A percentile compares a stretch with the other conserved stretches of the same genome.
Evolutionary conservation across 768 basidiomycete genomes (phyloP).

Genomic region (Trametes maxima): DNA sequence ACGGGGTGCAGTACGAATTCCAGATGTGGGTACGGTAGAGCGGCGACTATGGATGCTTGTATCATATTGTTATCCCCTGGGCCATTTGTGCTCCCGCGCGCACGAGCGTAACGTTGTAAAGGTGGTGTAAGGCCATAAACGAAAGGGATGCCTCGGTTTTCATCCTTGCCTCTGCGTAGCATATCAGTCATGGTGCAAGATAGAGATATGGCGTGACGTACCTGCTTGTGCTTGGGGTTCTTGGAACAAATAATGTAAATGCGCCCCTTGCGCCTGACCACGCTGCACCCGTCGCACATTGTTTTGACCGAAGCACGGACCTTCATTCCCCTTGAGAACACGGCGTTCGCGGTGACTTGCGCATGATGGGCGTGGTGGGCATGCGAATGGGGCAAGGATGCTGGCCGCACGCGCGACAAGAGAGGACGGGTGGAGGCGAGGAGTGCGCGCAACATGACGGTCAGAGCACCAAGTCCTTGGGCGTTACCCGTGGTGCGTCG

Average conservation of each 20-base stretch:
- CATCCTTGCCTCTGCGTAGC: slow-evolving; percentile 33
- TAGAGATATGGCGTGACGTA: slow-evolving; percentile 34
- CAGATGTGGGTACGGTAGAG: slow-evolving; percentile 85
- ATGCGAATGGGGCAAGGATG: slow-evolving; percentile 24
- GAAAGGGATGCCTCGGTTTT: not conserved
- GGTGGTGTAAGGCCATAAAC: not conserved
- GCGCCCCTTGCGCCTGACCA: slow-evolving; percentile 87
- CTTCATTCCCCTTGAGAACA: slow-evolving; percentile 84
- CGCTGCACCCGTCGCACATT: slow-evolving; percentile 91
- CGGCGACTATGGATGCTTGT: not conserved
- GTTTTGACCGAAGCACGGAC: slow-evolving; percentile 92
- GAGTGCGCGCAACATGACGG: slow-evolving; percentile 64
- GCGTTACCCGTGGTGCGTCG: slow-evolving; percentile 1
- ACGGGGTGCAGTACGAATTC: slow-evolving; percentile 84
- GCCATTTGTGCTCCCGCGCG: not conserved
- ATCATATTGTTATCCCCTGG: not conserved
- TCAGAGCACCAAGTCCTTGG: slow-evolving; percentile 1
- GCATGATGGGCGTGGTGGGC: slow-evolving; percentile 33
- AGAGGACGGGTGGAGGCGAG: slow-evolving; percentile 65
- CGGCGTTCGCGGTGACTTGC: slow-evolving; percentile 32
- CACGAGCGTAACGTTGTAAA: not conserved
- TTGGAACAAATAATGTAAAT: slow-evolving; percentile 92
- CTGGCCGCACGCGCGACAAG: slow-evolving; percentile 50
- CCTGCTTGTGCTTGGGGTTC: slow-evolving; percentile 98
- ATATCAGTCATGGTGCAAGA: not conserved